A percentile compares a stretch with the other conserved stretches of the same genome.
These are phyloP conservation scores for Phalaenopsis equestris DNA, from an alignment of 106 monocot genomes.

Conservation along the genomic window DNA sequence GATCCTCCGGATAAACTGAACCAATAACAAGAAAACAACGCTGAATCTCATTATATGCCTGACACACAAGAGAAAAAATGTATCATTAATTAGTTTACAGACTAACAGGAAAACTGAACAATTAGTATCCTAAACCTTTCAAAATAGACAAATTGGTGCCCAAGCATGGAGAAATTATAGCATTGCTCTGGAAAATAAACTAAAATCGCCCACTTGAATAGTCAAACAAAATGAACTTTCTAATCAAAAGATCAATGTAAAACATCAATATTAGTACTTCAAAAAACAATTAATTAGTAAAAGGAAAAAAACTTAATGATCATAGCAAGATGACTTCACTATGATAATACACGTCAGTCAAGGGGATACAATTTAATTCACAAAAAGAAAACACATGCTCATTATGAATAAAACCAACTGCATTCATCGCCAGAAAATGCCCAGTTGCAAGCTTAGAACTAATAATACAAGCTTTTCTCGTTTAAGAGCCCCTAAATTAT, in stretches of 20 bases:
- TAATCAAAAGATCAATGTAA: background rate
- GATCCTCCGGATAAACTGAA: conserved; percentile 75
- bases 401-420: too few relatives aligned
- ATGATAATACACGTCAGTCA: too few relatives aligned
- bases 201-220: background rate
- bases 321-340: too few relatives aligned
- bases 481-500: too few relatives aligned
- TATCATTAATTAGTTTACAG: background rate
- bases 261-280: background rate
- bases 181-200: background rate
- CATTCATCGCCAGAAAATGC: too few relatives aligned
- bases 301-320: too few relatives aligned
- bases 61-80: conserved; percentile 11
- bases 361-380: too few relatives aligned
- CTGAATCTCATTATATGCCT: conserved; percentile 96
- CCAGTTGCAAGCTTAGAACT: too few relatives aligned
- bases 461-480: too few relatives aligned
- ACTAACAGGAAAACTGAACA: background rate
- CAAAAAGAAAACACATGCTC: too few relatives aligned
- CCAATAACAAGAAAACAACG: conserved; percentile 92
- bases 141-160: background rate
- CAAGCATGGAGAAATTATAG: background rate
- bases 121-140: background rate
- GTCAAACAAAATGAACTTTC: background rate
- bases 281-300: background rate